Evolutionary conservation across 2,329 filamentous ascomycete genomes (phyloP).

Genomic region (Hypomyces perniciosus): DNA sequence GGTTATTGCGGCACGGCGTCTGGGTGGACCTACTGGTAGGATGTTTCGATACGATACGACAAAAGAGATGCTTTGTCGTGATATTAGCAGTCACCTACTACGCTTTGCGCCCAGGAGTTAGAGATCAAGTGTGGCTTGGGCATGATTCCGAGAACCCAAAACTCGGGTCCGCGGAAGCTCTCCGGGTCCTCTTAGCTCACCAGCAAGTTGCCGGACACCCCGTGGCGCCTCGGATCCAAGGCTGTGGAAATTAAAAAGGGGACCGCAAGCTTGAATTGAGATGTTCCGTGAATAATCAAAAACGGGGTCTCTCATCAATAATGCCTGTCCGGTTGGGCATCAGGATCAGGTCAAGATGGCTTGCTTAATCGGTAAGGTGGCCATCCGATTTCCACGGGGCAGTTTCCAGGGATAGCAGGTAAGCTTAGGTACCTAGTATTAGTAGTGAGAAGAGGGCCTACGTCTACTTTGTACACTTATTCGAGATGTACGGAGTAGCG

Average conservation of each 20-base stretch:
- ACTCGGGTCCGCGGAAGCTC: constrained; percentile 10
- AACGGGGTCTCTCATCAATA: too few relatives aligned
- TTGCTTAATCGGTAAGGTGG: too few relatives aligned
- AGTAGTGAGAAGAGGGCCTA: not conserved
- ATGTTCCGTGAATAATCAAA: too few relatives aligned
- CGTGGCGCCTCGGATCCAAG: constrained; percentile 1
- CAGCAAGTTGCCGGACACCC: not conserved
- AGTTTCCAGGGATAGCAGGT: not conserved
- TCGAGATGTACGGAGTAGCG: too few relatives aligned
- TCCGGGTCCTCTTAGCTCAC: constrained; percentile 7
- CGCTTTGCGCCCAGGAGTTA: too few relatives aligned
- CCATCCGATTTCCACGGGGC: too few relatives aligned
- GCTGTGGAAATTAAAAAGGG: constrained; percentile 11
- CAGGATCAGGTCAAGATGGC: too few relatives aligned
- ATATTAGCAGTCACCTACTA: too few relatives aligned
- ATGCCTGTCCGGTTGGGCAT: too few relatives aligned
- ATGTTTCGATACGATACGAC: not conserved
- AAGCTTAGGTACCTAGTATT: not conserved
- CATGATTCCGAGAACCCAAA: constrained; percentile 4
- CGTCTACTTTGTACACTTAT: too few relatives aligned
- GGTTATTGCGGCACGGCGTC: not conserved
- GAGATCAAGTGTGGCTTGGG: not conserved
- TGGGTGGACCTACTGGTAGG: not conserved
- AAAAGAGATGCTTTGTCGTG: not conserved
- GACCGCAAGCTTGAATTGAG: not conserved